Evolutionary conservation across 2,329 filamentous ascomycete genomes (phyloP).

Genomic region (Berkeleyomyces basicola): DNA sequence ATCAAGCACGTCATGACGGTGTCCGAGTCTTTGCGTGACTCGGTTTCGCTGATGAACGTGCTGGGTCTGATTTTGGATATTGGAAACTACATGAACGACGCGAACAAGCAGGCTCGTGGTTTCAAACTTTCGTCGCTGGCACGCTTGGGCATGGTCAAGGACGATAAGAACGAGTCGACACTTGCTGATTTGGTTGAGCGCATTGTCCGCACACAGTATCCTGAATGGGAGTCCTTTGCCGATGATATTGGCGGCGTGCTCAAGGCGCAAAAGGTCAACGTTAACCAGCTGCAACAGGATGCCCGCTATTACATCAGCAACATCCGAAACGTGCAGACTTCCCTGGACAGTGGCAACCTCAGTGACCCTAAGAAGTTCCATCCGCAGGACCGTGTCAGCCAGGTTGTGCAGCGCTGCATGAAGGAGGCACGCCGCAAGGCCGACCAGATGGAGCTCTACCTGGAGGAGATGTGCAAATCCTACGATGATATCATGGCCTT

Average conservation of each 20-base stretch:
- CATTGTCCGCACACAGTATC: slow-evolving; percentile 90
- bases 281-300: slow-evolving; percentile 77
- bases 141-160: slow-evolving; percentile 91
- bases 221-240: slow-evolving; percentile 81
- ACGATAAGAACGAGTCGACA: slow-evolving; percentile 95
- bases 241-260: slow-evolving; percentile 72
- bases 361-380: slow-evolving; percentile 97
- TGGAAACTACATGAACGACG: slow-evolving; percentile 99
- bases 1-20: slow-evolving; percentile 73
- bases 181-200: slow-evolving; percentile 92
- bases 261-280: slow-evolving; percentile 74
- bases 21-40: slow-evolving; percentile 78
- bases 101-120: slow-evolving; percentile 92
- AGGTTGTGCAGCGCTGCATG: slow-evolving; percentile 84
- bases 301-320: slow-evolving; percentile 89
- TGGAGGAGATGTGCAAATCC: slow-evolving; percentile 65
- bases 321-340: slow-evolving; percentile 82
- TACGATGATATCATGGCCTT: slow-evolving; percentile 41
- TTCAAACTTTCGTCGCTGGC: slow-evolving; percentile 96
- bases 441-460: slow-evolving; percentile 83
- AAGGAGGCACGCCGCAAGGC: slow-evolving; percentile 93
- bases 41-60: slow-evolving; percentile 87
- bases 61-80: slow-evolving; percentile 92
- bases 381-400: slow-evolving; percentile 83
- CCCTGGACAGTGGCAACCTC: slow-evolving; percentile 81